Evolutionary conservation across 176 grass and related monocot species (phyloP), one percentile per base, ranked within the genome.

Genomic region (Miscanthus lutarioriparius): DNA sequence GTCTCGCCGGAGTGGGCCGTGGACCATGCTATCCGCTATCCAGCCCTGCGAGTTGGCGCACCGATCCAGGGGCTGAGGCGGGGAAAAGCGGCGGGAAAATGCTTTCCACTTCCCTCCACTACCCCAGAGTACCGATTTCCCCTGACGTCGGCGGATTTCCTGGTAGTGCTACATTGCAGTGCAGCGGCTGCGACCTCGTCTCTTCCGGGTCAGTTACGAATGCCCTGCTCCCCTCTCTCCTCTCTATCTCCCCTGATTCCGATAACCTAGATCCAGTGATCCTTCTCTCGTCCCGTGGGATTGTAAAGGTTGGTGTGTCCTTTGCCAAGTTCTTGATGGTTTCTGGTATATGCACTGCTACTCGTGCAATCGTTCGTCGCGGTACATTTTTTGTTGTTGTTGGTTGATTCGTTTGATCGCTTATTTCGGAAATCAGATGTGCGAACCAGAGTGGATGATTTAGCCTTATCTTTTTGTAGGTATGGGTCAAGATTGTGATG

Each of bases 401-500:
- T 36, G 38, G 6, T 15, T n/a, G 23, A 15, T 76, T 5, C 38
- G 20, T 47, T 45, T 27, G 35, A 13, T 53, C 23, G n/a, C 47
- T 32, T 58, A n/a, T 14, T 17, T 41, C 4, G 16, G 40, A 74
- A 65, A 49, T 41, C 7, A 16, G 37, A 7, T 53, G 10, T 25
- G 5, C 2, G 43, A 15, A 38, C 22, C 20, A 7, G 6, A 12
- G 12, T 26, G n/a, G 14, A 4, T 72, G 70, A 45, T 54, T 54
- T 40, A 35, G 0, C 49, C 6, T 15, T 64, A 40, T 25, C 37
- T 10, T 15, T 69, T 32, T 38, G 58, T 72, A 28, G 32, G 32
- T 74, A 81, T 80, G 30, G 32, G 20, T 49, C n/a, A n/a, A 11
- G 72, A 14, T 15, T 76, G 43, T 20, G n/a, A 76, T 63, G 59